These are phyloP conservation scores for Dictyostelium citrinum DNA, from an alignment of 78 protist genomes.

Conservation along the genomic window DNA sequence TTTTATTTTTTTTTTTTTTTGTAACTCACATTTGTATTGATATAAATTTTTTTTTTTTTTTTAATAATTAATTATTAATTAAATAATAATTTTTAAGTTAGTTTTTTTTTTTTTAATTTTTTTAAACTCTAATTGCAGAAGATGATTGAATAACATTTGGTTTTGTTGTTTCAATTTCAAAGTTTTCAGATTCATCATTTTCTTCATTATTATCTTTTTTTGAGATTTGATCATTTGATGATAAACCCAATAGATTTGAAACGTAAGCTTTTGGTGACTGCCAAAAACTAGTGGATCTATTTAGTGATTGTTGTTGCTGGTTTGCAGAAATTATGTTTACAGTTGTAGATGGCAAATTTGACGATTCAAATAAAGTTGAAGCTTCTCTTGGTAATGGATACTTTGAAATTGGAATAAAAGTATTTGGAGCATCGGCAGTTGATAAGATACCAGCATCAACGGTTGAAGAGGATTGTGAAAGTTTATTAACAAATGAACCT, in stretches of 20 bases:
- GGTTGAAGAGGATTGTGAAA: background rate
- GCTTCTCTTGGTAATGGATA: slow-evolving; percentile 45
- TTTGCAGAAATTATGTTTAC: background rate
- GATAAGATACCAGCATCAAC: background rate
- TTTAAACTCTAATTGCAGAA: background rate
- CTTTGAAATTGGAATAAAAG: slow-evolving; percentile 5
- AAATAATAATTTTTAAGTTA: background rate
- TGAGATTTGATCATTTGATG: background rate
- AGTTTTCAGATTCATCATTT: background rate
- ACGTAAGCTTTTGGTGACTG: slow-evolving; percentile 43
- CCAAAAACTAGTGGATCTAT: slow-evolving; percentile 45
- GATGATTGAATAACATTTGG: background rate
- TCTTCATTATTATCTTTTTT: background rate
- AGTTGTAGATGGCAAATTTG: background rate
- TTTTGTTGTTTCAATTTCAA: background rate
- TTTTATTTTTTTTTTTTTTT: background rate
- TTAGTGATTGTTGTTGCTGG: background rate
- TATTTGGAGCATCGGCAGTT: background rate
- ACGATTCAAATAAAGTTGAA: background rate
- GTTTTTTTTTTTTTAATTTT: background rate
- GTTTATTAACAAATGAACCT: background rate
- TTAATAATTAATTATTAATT: too few species aligned
- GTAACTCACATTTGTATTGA: too few species aligned
- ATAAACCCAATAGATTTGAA: slow-evolving; percentile 2
- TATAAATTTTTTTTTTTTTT: too few species aligned